Base-by-base conservation (phyloP, 192 early-diverging fungal species). In the Radiomyces spectabilis region DNA sequence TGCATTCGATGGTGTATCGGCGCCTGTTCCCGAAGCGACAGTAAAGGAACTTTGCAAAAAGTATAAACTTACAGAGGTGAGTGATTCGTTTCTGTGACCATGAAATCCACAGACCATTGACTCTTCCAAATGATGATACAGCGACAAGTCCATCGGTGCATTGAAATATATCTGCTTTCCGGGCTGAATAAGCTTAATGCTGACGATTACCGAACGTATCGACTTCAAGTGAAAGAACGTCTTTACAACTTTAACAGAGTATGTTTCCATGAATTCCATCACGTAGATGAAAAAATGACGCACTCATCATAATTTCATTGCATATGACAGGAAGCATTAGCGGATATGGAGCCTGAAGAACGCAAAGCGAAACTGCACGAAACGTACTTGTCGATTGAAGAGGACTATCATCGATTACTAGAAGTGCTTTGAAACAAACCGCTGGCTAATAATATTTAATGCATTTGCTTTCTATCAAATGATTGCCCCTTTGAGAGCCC, bases 181-280 rank as follows among this genome's bases (percentile, higher is more conserved):
- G 64, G 53, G 24, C 51, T 92, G 41, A 78, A 91, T 49, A 78
- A 78, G 41, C 30, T 56, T 12, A 73, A 74, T 39, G 63, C 62
- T 13, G 58, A 43, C 0, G 74, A 59, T 25, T 79, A 77, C 29
- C 68, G 72, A 34, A 57, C 61, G 15, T 92, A 85, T 69, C 67
- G 92, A 44, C 59, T 94, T 41, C 84, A 84, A 59, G 87, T 97
- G 15, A 97, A 97, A 70, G 71, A 79, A 38, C 63, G 93, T 16
- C 66, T 97, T 9, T 97, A 85, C 69, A 69, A 73, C 15, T 87
- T 85, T 42, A 94, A 95, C 64, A 64, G 68, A 58, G 85, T 74
- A 69, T 51, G 51, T 49, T 15, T 61, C 46, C 16, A 30, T 42
- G 29, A 34, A 25, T 35, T 15, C 8, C 30, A 2, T 24, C 24